Percentiles rank a stretch among this genome's conserved stretches.
phyloP scores from a whole-genome alignment of 129 eudicot genomes.

The Flaveria bidentis region DNA sequence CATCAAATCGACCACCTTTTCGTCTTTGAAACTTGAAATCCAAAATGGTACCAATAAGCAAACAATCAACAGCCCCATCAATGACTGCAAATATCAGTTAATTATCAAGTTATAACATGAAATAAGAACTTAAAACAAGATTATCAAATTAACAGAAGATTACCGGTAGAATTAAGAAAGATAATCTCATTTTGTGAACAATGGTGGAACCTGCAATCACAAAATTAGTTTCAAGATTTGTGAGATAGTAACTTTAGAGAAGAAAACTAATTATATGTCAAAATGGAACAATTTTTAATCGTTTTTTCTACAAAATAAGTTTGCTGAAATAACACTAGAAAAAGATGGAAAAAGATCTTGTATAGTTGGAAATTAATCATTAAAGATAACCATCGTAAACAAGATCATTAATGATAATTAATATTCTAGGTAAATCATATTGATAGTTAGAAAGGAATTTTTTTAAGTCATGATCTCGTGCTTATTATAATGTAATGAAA shows the following conservation, averaged over 20 bases:
- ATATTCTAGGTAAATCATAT: background rate
- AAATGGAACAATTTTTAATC: too few relatives aligned
- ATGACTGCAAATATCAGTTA: conserved; percentile 25
- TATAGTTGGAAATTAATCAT: conserved; percentile 14
- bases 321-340: background rate
- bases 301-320: too few relatives aligned
- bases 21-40: conserved; percentile 28
- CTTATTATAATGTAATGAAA: too few relatives aligned
- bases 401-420: background rate
- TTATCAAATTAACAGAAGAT: conserved; percentile 1
- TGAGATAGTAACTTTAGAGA: background rate
- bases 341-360: background rate
- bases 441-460: background rate
- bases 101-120: background rate
- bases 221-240: conserved; percentile 13
- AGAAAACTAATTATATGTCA: background rate
- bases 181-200: conserved; percentile 21
- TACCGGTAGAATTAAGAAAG: conserved; percentile 48
- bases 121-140: background rate
- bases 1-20: conserved; percentile 31
- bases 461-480: background rate
- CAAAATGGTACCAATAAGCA: conserved; percentile 41
- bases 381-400: background rate
- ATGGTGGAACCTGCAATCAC: conserved; percentile 12
- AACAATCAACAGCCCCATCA: conserved; percentile 35